A percentile compares a stretch with the other conserved stretches of the same genome.
Evolutionary conservation across 306 rosid genomes (phyloP).

Genomic region (Dryas alaskensis): DNA sequence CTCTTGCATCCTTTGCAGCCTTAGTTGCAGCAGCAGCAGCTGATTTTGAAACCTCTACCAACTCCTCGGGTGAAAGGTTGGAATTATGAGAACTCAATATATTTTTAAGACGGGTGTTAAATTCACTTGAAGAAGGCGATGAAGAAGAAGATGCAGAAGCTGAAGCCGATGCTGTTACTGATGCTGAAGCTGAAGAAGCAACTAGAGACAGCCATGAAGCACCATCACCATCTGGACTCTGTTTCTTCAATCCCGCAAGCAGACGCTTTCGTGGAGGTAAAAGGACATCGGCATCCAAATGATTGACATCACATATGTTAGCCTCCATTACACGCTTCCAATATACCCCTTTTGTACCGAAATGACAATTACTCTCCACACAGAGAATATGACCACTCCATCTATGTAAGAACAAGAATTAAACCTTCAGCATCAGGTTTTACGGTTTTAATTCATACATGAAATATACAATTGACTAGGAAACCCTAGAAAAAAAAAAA

Average conservation of each 20-base stretch:
- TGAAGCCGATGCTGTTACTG: slow-evolving; percentile 16
- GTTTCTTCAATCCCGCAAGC: slow-evolving; percentile 92
- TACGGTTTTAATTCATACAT: not conserved
- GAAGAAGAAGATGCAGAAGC: slow-evolving; percentile 40
- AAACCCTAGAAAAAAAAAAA: not conserved
- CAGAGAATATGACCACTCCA: slow-evolving; percentile 29
- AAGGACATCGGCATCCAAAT: slow-evolving; percentile 86
- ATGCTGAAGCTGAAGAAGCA: slow-evolving; percentile 52
- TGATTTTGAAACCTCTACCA: slow-evolving; percentile 60
- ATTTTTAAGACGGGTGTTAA: slow-evolving; percentile 59
- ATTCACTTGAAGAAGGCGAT: slow-evolving; percentile 59
- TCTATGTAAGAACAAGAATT: slow-evolving; percentile 24
- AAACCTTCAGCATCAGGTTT: not conserved
- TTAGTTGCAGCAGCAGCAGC: slow-evolving; percentile 62
- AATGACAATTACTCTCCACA: slow-evolving; percentile 39
- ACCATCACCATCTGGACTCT: slow-evolving; percentile 58
- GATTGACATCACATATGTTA: slow-evolving; percentile 66
- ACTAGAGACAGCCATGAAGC: slow-evolving; percentile 45
- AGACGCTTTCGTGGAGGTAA: slow-evolving; percentile 95
- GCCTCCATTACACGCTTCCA: slow-evolving; percentile 60
- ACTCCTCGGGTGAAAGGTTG: slow-evolving; percentile 68
- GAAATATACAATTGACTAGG: slow-evolving; percentile 8
- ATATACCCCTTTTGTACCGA: slow-evolving; percentile 27
- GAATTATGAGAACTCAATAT: slow-evolving; percentile 60
- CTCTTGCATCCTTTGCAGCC: slow-evolving; percentile 80